Evolutionary conservation across 2,329 filamentous ascomycete genomes (phyloP).

Genomic region (Penicillium sp.): DNA sequence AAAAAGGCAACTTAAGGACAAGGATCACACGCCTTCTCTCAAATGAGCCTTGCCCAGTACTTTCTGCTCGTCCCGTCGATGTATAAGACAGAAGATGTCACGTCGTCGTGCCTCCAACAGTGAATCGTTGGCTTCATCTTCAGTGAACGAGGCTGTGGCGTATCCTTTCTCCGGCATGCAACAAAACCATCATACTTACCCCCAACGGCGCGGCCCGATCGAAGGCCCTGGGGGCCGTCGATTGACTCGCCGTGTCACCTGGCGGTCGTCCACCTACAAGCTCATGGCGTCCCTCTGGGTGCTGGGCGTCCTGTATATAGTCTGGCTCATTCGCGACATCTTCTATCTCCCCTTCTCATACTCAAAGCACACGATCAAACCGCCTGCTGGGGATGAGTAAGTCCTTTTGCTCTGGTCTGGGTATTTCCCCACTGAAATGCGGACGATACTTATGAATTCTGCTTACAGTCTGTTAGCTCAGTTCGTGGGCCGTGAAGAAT

Average conservation of each 20-base stretch:
- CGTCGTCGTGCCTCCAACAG: slow-evolving; percentile 44
- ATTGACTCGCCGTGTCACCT: slow-evolving; percentile 47
- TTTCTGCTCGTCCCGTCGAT: slow-evolving; percentile 20
- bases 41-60: slow-evolving; percentile 24
- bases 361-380: slow-evolving; percentile 17
- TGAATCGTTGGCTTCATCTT: slow-evolving; percentile 34
- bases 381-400: slow-evolving; percentile 29
- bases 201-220: slow-evolving; percentile 42
- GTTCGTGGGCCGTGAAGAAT: slow-evolving; percentile 44
- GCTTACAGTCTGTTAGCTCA: slow-evolving; percentile 39
- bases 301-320: slow-evolving; percentile 44
- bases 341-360: slow-evolving; percentile 43
- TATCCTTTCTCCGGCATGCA: slow-evolving; percentile 39
- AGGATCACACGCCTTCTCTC: slow-evolving; percentile 18
- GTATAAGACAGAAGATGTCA: slow-evolving; percentile 38
- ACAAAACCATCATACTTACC: slow-evolving; percentile 26
- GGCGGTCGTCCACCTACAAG: slow-evolving; percentile 50
- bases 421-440: slow-evolving; percentile 11
- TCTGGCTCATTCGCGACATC: slow-evolving; percentile 47
- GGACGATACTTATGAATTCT: slow-evolving; percentile 24
- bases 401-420: slow-evolving; percentile 17
- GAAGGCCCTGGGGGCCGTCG: slow-evolving; percentile 47
- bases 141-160: slow-evolving; percentile 41
- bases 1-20: slow-evolving; percentile 21
- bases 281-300: slow-evolving; percentile 48